Evolutionary conservation across 805 yeast species (phyloP), one percentile per base, ranked within the genome.

Genomic region (Nakazawaea ishiwadae): DNA sequence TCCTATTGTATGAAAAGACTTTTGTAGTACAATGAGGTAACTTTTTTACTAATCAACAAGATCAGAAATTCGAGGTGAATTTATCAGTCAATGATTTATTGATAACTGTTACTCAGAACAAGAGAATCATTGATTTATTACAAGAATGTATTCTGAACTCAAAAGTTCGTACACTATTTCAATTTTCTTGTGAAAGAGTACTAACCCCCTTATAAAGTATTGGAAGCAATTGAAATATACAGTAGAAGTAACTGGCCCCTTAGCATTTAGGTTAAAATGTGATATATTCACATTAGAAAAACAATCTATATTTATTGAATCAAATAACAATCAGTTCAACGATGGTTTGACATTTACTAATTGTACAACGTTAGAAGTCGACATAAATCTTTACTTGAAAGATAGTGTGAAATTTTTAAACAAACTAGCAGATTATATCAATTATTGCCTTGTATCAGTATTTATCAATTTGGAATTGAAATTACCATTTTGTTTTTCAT

Each of bases 401-500:
- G 24, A 24, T 5, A 20, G n/a, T 2, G 26, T 45, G 7, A 20
- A 21, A 8, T 30, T 35, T 7, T 15, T 37, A 15, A 35, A 38
- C 20, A 23, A 44, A 7, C 32, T 4, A 12, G 14, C 51, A 5
- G 38, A 50, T 9, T 52, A 53, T 42, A 45, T 59, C 27, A 60
- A 62, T 40, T 55, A 53, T 37, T 33, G 52, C 9, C 42, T 59
- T 49, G 42, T 52, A 9, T 48, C 58, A 35, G 46, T 51, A 20
- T 48, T 50, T 14, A 10, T 55, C 24, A 35, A 51, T 8, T 41
- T 60, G 16, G 60, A 58, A 34, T n/a, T 33, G 4, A 23, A 29
- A 3, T 44, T 48, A n/a, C 67, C 67, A 1, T 35, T 62, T 18
- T 51, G 52, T 12, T 59, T 60, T 31, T 57, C 61, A 8, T 54